phyloP scores from a whole-genome alignment of 1,284 basidiomycete species.

The Fomitopsis palustris region DNA sequence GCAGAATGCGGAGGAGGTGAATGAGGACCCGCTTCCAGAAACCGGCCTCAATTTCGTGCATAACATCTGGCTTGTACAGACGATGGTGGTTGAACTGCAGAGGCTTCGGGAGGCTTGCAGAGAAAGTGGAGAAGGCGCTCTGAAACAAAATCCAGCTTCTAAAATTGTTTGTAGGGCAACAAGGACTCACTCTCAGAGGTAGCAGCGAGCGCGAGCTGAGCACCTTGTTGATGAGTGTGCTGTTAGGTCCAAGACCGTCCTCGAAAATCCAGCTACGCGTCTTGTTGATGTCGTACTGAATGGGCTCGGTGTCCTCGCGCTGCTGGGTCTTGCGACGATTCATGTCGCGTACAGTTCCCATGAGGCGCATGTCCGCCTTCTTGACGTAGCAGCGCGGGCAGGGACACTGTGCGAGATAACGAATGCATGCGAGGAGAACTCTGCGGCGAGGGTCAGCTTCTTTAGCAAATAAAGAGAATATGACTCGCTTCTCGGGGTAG shows the following conservation, averaged over 20 bases:
- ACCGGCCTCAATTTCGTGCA: constrained; percentile 38
- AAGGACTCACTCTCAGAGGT: not conserved
- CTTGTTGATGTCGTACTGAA: not conserved
- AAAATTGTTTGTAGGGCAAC: not conserved
- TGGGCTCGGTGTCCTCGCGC: constrained; percentile 2
- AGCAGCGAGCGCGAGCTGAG: constrained; percentile 11
- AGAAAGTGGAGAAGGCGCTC: constrained; percentile 25
- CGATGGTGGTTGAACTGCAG: constrained; percentile 23
- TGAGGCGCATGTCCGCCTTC: constrained; percentile 11
- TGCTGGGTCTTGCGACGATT: not conserved
- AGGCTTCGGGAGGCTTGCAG: constrained; percentile 11
- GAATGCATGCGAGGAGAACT: constrained; percentile 15
- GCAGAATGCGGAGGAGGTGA: constrained; percentile 9
- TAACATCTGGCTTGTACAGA: constrained; percentile 31
- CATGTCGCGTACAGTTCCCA: constrained; percentile 11
- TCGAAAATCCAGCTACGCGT: constrained; percentile 16
- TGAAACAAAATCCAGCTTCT: not conserved
- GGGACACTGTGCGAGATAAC: constrained; percentile 11
- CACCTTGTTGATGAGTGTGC: constrained; percentile 4
- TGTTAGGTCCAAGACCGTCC: constrained; percentile 3
- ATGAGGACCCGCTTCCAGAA: constrained; percentile 25
- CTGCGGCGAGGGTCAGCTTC: constrained; percentile 12
- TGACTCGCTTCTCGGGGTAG: constrained; percentile 24
- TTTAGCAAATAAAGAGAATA: constrained; percentile 1
- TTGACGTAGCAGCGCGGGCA: constrained; percentile 31